Conservation (phyloP, 1,139 yeast genomes). For the Saccharomycopsis hybrid region DNA sequence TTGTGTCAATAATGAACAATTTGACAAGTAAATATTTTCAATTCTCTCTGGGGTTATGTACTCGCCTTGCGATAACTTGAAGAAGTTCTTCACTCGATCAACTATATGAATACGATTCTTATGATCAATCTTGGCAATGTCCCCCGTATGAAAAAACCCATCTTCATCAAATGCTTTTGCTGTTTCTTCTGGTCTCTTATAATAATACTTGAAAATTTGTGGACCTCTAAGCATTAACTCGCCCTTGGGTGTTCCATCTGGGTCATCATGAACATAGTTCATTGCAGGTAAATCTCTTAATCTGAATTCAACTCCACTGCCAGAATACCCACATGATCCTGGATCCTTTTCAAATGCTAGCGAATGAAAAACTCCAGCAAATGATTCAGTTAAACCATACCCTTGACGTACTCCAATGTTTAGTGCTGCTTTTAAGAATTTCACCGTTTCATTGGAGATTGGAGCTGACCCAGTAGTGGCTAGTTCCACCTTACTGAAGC, state of each 20-base stretch:
- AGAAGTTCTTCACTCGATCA: slow-evolving; percentile 76
- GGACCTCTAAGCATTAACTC: slow-evolving; percentile 67
- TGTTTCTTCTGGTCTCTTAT: slow-evolving; percentile 50
- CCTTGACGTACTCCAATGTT: slow-evolving; percentile 61
- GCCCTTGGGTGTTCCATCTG: slow-evolving; percentile 43
- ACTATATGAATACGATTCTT: slow-evolving; percentile 55
- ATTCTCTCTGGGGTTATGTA: slow-evolving; percentile 75
- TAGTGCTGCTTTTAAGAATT: slow-evolving; percentile 56
- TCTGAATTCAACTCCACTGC: slow-evolving; percentile 48
- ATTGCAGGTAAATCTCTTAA: slow-evolving; percentile 62
- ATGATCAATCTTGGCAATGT: slow-evolving; percentile 51
- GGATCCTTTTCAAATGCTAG: slow-evolving; percentile 40
- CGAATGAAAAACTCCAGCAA: slow-evolving; percentile 53
- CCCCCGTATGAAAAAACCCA: slow-evolving; percentile 78
- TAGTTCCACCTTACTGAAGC: slow-evolving; percentile 43
- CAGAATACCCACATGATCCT: slow-evolving; percentile 61
- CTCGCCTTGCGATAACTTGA: slow-evolving; percentile 78
- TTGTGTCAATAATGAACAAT: slow-evolving; percentile 47
- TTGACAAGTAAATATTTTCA: slow-evolving; percentile 56
- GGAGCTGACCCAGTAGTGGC: slow-evolving; percentile 72
- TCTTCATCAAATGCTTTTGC: slow-evolving; percentile 47
- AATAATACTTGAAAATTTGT: slow-evolving; percentile 56
- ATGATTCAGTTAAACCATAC: slow-evolving; percentile 72
- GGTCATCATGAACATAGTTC: slow-evolving; percentile 50
- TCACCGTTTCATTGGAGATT: slow-evolving; percentile 50